Conservation (phyloP, 129 eudicot species). For the Lactuca sativa region DNA sequence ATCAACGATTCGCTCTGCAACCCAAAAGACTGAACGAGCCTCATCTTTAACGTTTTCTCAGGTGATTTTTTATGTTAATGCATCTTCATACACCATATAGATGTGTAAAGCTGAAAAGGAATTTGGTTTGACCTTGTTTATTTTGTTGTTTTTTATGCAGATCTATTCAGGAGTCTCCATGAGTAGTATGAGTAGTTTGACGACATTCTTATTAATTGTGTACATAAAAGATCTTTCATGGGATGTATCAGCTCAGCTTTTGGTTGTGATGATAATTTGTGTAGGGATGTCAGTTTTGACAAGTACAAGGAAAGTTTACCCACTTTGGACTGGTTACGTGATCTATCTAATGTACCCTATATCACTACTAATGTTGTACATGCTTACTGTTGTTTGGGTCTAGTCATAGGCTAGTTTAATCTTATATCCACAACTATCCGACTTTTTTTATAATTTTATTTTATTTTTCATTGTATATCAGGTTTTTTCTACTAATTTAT, state of each 20-base stretch:
- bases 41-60: conserved; percentile 56
- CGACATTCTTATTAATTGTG: conserved; percentile 42
- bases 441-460: no score
- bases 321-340: conserved; percentile 51
- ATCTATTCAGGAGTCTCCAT: conserved; percentile 57
- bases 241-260: conserved; percentile 61
- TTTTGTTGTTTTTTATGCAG: conserved; percentile 28
- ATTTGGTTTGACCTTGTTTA: background rate
- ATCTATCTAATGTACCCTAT: conserved; percentile 50
- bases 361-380: conserved; percentile 45
- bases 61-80: conserved; percentile 8
- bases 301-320: conserved; percentile 45
- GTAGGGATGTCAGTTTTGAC: conserved; percentile 47
- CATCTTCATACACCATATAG: background rate
- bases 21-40: conserved; percentile 45
- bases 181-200: conserved; percentile 53
- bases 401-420: conserved; percentile 20
- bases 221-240: conserved; percentile 47
- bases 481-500: background rate
- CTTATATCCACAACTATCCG: background rate
- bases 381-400: conserved; percentile 38
- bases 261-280: conserved; percentile 47
- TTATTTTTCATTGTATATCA: background rate
- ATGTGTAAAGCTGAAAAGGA: background rate
- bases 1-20: conserved; percentile 39